Evolutionary conservation across 331 rosid species (phyloP), one percentile per base, ranked within the genome.

Genomic region (Cydonia oblonga): DNA sequence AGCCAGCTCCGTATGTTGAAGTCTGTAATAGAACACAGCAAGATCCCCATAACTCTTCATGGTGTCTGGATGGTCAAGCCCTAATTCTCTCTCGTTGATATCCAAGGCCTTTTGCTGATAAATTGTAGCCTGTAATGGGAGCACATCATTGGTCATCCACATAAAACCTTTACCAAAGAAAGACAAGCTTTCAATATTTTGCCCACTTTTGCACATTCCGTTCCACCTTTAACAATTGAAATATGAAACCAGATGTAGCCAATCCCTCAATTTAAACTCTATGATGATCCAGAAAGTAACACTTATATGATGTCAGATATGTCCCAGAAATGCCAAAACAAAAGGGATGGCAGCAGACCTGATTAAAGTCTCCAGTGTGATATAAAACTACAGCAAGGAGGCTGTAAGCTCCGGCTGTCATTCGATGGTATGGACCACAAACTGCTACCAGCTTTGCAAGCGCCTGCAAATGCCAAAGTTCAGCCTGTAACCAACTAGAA

Each of bases 11-110:
- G 97, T 91, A 76, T 95, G 99, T 77, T 95, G 99, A 83, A 95
- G 99, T 61, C 99, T 86, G 85, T 95, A 95, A 78, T 95, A 95
- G 86, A 95, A 95, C 77, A 95, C 99, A 53, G 99, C 97, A 79
- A 95, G 96, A 79, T 95, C 99, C 68, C 99, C 97, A 76, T 95
- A 95, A 80, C 99, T 95, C 87, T 95, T 95, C 99, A 95, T 95
- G 33, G 99, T 95, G 85, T 95, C 99, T 71, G 97, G 99, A 84
- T 95, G 99, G 78, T 95, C 99, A 84, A 95, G 86, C 78, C 99
- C 99, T 59, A 95, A 76, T 78, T 95, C 99, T 84, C 97, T 87
- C 87, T 95, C 99, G 66, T 91, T 95, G 80, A 95, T 95, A 86
- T 95, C 97, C 83, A 95, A 70, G 71, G 99, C 97, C 75, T 95